These are phyloP conservation scores for Leccinum fibrillosum DNA, from an alignment of 768 basidiomycete genomes.

Conservation along the genomic window DNA sequence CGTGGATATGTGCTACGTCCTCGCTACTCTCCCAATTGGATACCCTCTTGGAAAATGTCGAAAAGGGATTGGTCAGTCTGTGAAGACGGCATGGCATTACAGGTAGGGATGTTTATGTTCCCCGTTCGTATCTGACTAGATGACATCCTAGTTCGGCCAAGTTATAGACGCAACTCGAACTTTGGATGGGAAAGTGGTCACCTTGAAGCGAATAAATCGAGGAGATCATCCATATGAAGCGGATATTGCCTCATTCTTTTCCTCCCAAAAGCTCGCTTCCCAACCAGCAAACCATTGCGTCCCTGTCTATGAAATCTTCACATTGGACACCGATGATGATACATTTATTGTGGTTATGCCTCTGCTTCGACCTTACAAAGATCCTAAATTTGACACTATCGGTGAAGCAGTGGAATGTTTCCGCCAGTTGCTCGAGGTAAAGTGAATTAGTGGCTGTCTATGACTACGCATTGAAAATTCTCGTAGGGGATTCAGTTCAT, in stretches of 20 bases:
- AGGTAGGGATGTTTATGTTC: not conserved
- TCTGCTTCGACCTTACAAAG: constrained; percentile 25
- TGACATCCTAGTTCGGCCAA: not conserved
- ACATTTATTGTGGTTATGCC: constrained; percentile 29
- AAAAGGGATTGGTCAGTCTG: not conserved
- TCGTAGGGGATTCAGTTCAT: no score
- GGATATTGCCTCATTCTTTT: no score
- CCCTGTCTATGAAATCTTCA: no score
- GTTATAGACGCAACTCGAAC: no score
- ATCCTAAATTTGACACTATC: constrained; percentile 18
- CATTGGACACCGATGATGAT: no score
- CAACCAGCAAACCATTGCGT: no score
- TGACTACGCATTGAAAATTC: no score
- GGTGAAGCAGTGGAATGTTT: constrained; percentile 20
- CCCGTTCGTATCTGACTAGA: not conserved
- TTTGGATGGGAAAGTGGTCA: no score
- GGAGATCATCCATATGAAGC: no score
- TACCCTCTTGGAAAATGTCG: not conserved
- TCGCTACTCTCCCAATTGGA: not conserved
- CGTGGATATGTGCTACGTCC: not conserved
- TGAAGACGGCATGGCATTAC: not conserved
- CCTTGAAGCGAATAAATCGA: no score
- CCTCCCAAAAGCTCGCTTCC: no score
- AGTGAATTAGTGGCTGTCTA: not conserved
- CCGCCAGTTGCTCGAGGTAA: constrained; percentile 30